Evolutionary conservation across 768 basidiomycete genomes (phyloP).

Genomic region (Termitomyces eurrhizus): DNA sequence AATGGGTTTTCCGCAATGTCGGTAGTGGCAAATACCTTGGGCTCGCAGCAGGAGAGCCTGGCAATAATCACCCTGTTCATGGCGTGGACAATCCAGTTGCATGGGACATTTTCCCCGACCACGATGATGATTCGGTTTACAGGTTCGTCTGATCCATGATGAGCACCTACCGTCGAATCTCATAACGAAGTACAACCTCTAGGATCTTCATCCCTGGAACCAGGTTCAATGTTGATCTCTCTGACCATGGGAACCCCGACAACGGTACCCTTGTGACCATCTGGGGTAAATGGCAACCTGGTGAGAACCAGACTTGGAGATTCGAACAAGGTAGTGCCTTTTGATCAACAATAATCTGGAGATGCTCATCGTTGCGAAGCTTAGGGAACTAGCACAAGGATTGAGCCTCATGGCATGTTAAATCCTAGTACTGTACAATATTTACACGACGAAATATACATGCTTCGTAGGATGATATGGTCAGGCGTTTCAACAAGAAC

Average conservation of each 20-base stretch:
- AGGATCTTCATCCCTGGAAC: constrained; percentile 32
- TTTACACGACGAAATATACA: neutral
- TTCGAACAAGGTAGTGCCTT: constrained; percentile 16
- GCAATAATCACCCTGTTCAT: constrained; percentile 9
- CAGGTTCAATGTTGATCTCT: constrained; percentile 34
- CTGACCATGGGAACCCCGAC: constrained; percentile 36
- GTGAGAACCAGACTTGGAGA: constrained; percentile 41
- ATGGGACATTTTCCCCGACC: constrained; percentile 22
- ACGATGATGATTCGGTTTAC: constrained; percentile 8
- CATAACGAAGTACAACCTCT: constrained; percentile 11
- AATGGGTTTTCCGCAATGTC: constrained; percentile 19
- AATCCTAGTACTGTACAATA: neutral
- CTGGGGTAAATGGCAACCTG: constrained; percentile 36
- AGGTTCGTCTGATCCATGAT: constrained; percentile 14
- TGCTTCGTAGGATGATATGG: neutral
- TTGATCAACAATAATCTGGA: neutral
- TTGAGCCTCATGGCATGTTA: neutral
- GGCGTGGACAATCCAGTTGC: constrained; percentile 12
- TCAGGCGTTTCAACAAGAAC: too few species aligned
- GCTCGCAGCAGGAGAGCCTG: constrained; percentile 1
- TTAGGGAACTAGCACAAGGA: neutral
- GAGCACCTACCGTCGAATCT: neutral
- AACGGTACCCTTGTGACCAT: constrained; percentile 37
- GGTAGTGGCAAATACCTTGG: constrained; percentile 17
- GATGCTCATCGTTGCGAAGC: neutral